Base-by-base conservation (phyloP, 2,329 filamentous ascomycete species). In the Ascochyta pisi region DNA sequence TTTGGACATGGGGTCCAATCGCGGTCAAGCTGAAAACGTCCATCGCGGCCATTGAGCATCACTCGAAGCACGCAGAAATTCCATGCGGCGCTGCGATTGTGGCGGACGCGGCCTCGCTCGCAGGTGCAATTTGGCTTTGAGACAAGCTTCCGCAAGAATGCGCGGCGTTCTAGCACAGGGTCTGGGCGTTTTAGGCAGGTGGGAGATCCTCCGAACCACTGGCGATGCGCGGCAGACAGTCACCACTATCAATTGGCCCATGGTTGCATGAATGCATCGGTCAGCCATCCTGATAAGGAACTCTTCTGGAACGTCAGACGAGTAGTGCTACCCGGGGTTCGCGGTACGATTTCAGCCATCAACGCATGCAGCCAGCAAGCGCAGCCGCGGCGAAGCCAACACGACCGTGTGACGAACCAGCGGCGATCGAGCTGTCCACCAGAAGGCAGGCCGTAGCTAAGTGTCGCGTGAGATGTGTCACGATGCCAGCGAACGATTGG, bases 51-150 rank as follows among this genome's bases (percentile, higher is more conserved):
- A 26, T 5, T 19, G 29, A 23, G 19, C 37, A 37, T 27, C 16
- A 34, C 35, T 29, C 15, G 35, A 43, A 51, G 56, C 43, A 52
- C 40, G 47, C 52, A 53, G 55, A 45, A 52, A 16, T 9, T 26
- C 19, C 7, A 33, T n/a, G 19, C 22, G 12, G 38, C 23, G 9
- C 47, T 19, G 27, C 26, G 40, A 31, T 40, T 22, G 42, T 40
- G 43, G 49, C 45, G 35, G 55, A 22, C 37, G 19, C 45, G 41
- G 38, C 38, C 29, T 49, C 55, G 61, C 58, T 48, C 44, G 29
- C 27, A 37, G 19, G 22, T 52, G 41, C 29, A 53, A 63, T 60
- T 65, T 65, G 63, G 57, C 63, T 56, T 60, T 42, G 15, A 51
- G 55, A 60, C 62, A 65, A 62, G 61, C 54, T 50, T 57, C 33